phyloP scores from a whole-genome alignment of 352 stramenopile genomes.

The Pythium pectinolyticum region DNA sequence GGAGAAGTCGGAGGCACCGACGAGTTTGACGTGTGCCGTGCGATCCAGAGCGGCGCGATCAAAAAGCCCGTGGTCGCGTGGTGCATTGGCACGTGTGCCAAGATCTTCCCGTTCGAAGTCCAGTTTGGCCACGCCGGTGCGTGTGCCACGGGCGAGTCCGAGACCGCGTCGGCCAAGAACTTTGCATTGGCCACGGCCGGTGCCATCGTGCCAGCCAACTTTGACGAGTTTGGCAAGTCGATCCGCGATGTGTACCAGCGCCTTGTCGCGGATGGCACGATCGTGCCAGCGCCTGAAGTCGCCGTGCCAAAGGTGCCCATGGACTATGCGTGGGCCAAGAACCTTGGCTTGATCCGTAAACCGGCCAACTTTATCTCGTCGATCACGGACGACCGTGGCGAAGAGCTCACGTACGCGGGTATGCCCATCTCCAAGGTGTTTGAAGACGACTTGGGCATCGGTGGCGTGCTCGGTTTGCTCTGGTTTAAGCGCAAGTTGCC shows the following conservation, averaged over 20 bases:
- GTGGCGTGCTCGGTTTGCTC: slow-evolving; percentile 93
- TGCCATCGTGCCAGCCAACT: slow-evolving; percentile 92
- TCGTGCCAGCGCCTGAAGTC: slow-evolving; percentile 88
- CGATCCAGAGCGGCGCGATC: slow-evolving; percentile 92
- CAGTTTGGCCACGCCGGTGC: slow-evolving; percentile 97
- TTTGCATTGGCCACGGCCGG: slow-evolving; percentile 86
- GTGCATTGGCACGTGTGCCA: slow-evolving; percentile 97
- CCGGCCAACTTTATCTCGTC: slow-evolving; percentile 97
- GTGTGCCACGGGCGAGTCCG: slow-evolving; percentile 90
- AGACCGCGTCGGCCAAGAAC: slow-evolving; percentile 95
- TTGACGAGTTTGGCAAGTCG: slow-evolving; percentile 93
- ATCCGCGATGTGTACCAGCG: slow-evolving; percentile 91
- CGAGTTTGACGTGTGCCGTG: slow-evolving; percentile 95
- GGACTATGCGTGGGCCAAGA: slow-evolving; percentile 97
- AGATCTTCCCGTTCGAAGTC: slow-evolving; percentile 97
- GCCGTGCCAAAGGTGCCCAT: slow-evolving; percentile 94
- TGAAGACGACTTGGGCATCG: slow-evolving; percentile 92
- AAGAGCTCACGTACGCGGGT: slow-evolving; percentile 93
- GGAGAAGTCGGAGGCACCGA: slow-evolving; percentile 95
- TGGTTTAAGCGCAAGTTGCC: slow-evolving; percentile 95
- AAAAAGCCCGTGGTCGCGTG: slow-evolving; percentile 97
- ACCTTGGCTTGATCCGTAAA: slow-evolving; percentile 95
- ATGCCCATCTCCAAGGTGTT: slow-evolving; percentile 97
- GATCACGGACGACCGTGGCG: slow-evolving; percentile 97
- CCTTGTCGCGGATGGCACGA: slow-evolving; percentile 73